Base-by-base conservation (phyloP, 2,329 filamentous ascomycete genomes). In the Zasmidium citrigriseum region DNA sequence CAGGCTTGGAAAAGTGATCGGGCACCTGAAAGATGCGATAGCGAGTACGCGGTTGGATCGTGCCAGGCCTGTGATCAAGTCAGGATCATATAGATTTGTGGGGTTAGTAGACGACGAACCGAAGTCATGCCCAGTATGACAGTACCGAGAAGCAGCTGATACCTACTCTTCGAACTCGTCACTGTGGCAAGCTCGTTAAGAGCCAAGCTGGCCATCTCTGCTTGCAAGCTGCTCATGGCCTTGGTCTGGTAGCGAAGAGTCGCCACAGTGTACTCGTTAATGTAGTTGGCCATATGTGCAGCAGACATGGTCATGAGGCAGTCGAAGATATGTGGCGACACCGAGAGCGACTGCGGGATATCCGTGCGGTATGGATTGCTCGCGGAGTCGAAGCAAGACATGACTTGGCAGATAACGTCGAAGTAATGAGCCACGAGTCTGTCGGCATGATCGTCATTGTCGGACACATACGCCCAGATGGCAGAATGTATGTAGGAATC, bases 81-180 rank as follows among this genome's bases (percentile, higher is more conserved):
- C 46, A 49, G 20, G 11, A 23, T 4, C 5, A 22, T 23, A 12
- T 20, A 21, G 18, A 22, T 22, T 22, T 10, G 23, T 16, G 16
- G 3, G 2, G 9, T 22, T 25, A 10, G 7, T 41, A 41, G 16
- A 2, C 3, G 18, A 54, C 56, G 24, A 18, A 58, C 56, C 12
- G 58, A 60, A 48, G 58, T 60, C 58, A 60, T 57, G 9, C 58
- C 58, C 3, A 60, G 46, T 34, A 60, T 60, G 38, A 60, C 57
- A 12, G 58, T 57, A 20, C 58, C 58, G 9, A 60, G 34, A 4
- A 60, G 24, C 11, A 53, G 38, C 25, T 57, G 48, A 47, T 60
- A 57, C 24, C 48, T 18, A 16, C 34, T 41, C 34, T n/a, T 41
- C 5, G 34, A 41, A 16, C 16, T 41, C 12, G 56, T 55, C 20